Conservation (phyloP, 768 basidiomycete species). For the Pleurotus djamor region DNA sequence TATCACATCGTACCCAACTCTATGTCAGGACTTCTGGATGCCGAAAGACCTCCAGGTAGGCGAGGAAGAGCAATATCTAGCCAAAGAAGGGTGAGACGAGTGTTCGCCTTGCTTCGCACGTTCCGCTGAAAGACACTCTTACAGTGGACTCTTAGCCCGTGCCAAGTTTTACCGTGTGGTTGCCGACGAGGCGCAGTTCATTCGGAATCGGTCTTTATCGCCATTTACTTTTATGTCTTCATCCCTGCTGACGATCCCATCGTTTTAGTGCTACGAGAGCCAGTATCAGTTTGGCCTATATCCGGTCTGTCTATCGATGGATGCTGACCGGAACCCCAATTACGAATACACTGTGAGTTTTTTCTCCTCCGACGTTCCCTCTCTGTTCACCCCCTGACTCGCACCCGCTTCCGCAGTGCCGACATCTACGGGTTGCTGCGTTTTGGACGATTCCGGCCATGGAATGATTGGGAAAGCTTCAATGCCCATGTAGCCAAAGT, state of each 20-base stretch:
- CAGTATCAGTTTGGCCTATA: slow-evolving; percentile 55
- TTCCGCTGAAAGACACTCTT: neutral
- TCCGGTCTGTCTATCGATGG: slow-evolving; percentile 73
- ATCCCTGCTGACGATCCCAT: neutral
- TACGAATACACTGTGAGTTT: slow-evolving; percentile 60
- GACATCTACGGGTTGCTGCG: slow-evolving; percentile 73
- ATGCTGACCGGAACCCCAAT: slow-evolving; percentile 77
- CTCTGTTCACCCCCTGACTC: too few species aligned
- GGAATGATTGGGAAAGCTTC: slow-evolving; percentile 73
- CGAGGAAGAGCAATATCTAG: slow-evolving; percentile 48
- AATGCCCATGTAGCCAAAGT: slow-evolving; percentile 52
- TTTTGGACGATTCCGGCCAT: slow-evolving; percentile 67
- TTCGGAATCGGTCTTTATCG: slow-evolving; percentile 54
- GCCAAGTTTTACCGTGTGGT: slow-evolving; percentile 68
- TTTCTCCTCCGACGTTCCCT: neutral
- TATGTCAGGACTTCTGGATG: slow-evolving; percentile 56
- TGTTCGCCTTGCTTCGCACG: neutral
- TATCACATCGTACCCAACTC: slow-evolving; percentile 76
- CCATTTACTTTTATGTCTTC: neutral
- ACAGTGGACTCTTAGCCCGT: slow-evolving; percentile 58
- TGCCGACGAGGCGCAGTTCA: slow-evolving; percentile 79
- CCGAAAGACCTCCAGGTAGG: slow-evolving; percentile 43
- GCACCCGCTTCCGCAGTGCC: slow-evolving; percentile 34
- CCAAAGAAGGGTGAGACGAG: slow-evolving; percentile 40
- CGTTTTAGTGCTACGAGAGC: slow-evolving; percentile 46